Evolutionary conservation across 352 stramenopile genomes (phyloP), one percentile per base, ranked within the genome.

Genomic region (Phytophthora constricta): DNA sequence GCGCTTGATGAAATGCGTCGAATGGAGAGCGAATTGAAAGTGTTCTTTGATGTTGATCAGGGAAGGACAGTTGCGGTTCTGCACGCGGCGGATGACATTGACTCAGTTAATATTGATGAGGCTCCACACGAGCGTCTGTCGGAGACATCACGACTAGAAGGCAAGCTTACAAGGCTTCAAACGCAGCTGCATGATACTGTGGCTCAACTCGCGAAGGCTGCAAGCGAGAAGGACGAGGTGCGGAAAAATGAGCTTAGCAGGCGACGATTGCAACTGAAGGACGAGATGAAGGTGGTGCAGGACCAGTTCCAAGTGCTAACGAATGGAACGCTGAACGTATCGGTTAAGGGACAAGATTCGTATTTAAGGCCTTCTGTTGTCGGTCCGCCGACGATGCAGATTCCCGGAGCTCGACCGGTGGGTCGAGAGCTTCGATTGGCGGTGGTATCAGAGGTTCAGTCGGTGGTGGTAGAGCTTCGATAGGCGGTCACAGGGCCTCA

Each of bases 241-340:
- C 62, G 79, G 13, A 77, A 88, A 48, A 65, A 57, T 10, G 67
- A 87, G 25, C 56, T 95, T 25, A 86, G 83, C 42, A 77, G 62
- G 5, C 80, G 77, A 1, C 86, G 86, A 33, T 51, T 86, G 5
- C 69, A 87, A 39, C 58, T 95, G 17, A 95, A 95, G 57, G 70
- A 90, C 31, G 86, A 95, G 62, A 89, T 93, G 70, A 84, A 84
- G 58, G 62, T 79, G 2, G 70, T 91, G 19, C 84, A 95, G 58
- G 82, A 93, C 31, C 62, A 80, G 28, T 80, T 82, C 59, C 60
- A 81, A 39, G 31, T 50, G n/a, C 26, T 84, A 26, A 82, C 76
- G 47, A 77, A 78, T 31, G 69, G 71, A 43, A 74, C 74, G 17
- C 63, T 75, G 4, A 72, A 70, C 10, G 68, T 76, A 22, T 53